Evolutionary conservation across 2,329 filamentous ascomycete species (phyloP).

Genomic region (Aspergillus nomiae): DNA sequence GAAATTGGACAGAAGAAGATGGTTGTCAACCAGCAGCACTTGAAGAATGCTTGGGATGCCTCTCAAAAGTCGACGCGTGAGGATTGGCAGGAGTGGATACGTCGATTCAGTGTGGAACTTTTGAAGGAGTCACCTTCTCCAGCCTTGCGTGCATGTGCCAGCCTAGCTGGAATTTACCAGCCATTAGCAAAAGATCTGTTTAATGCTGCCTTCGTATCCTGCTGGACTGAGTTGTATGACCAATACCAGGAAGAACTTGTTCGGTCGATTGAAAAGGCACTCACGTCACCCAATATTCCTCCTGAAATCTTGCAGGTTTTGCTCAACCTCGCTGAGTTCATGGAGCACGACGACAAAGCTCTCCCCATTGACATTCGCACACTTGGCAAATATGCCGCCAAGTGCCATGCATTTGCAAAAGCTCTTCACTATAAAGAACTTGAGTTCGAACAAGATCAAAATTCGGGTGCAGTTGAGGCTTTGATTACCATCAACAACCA

Average conservation of each 20-base stretch:
- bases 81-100: constrained; percentile 99
- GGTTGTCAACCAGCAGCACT: constrained; percentile 94
- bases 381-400: constrained; percentile 89
- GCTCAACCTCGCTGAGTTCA: constrained; percentile 96
- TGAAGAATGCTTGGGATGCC: constrained; percentile 97
- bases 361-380: constrained; percentile 96
- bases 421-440: constrained; percentile 98
- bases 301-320: constrained; percentile 93
- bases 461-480: constrained; percentile 90
- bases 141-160: constrained; percentile 88
- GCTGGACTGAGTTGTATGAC: constrained; percentile 97
- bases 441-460: constrained; percentile 97
- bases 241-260: constrained; percentile 97
- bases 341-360: constrained; percentile 99
- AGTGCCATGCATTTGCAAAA: constrained; percentile 97
- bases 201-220: constrained; percentile 98
- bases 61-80: constrained; percentile 96
- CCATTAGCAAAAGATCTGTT: constrained; percentile 92
- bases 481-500: constrained; percentile 99
- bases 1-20: constrained; percentile 91
- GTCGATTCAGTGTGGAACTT: constrained; percentile 91
- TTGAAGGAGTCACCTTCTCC: constrained; percentile 96
- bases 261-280: constrained; percentile 89
- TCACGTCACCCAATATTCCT: constrained; percentile 92
- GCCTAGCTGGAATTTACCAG: constrained; percentile 85